Conservation (phyloP, 1,284 basidiomycete genomes). For the Ceratobasidium sp. region DNA sequence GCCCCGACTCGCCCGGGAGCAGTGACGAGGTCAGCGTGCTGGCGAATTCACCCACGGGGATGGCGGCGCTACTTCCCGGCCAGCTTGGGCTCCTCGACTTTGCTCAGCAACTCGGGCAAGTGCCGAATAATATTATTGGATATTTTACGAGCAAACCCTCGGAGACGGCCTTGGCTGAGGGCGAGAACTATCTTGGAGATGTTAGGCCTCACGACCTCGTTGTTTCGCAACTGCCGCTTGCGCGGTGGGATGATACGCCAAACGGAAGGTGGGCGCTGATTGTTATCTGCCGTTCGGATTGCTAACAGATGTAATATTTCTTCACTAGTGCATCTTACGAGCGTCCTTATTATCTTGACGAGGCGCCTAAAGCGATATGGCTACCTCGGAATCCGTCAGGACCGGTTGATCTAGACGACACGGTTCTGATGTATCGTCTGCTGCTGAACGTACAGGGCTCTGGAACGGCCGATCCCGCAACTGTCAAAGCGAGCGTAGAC, state of each 20-base stretch:
- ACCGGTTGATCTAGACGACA: constrained; percentile 35
- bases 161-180: neutral
- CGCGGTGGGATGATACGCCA: constrained; percentile 38
- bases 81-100: constrained; percentile 26
- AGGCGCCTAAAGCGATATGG: constrained; percentile 25
- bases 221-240: neutral
- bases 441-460: constrained; percentile 17
- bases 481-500: neutral
- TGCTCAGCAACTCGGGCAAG: constrained; percentile 36
- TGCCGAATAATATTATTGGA: constrained; percentile 3
- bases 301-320: neutral
- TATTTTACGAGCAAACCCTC: constrained; percentile 1
- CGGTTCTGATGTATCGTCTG: constrained; percentile 28
- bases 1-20: neutral
- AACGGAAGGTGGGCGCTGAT: constrained; percentile 21
- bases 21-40: constrained; percentile 3
- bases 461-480: neutral
- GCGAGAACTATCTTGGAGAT: constrained; percentile 28
- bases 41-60: neutral
- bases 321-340: constrained; percentile 27
- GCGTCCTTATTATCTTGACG: constrained; percentile 35
- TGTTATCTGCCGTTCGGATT: too few species aligned
- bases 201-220: constrained; percentile 3
- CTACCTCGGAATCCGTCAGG: constrained; percentile 34
- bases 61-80: constrained; percentile 1